Percentiles rank a stretch among this genome's conserved stretches.
phyloP scores from a whole-genome alignment of 345 rosid species.

The Abelmoschus esculentus region DNA sequence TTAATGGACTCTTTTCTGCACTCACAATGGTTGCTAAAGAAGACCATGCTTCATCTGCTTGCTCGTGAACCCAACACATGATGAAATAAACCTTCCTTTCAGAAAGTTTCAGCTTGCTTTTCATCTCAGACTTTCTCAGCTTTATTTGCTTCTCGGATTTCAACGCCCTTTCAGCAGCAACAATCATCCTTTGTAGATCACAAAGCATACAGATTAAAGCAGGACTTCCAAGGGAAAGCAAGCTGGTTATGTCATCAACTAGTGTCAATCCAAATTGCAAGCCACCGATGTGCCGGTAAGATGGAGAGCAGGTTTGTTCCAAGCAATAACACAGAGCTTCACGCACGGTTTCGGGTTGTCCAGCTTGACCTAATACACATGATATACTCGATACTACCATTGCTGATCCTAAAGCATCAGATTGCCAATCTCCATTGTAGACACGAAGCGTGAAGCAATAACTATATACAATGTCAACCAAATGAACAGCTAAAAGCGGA shows the following conservation, averaged over 20 bases:
- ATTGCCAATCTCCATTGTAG: conserved; percentile 85
- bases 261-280: conserved; percentile 55
- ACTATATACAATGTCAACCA: conserved; percentile 40
- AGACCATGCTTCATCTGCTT: conserved; percentile 54
- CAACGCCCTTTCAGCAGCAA: conserved; percentile 34
- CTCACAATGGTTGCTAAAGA: conserved; percentile 40
- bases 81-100: conserved; percentile 72
- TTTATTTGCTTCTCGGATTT: conserved; percentile 11
- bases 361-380: conserved; percentile 54
- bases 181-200: conserved; percentile 70
- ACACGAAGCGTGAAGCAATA: conserved; percentile 52
- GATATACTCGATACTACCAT: conserved; percentile 50
- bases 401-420: conserved; percentile 62
- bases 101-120: conserved; percentile 57
- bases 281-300: conserved; percentile 63
- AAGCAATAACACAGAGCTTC: conserved; percentile 63
- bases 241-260: conserved; percentile 40
- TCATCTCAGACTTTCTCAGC: conserved; percentile 38
- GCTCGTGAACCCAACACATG: conserved; percentile 91
- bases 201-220: conserved; percentile 27
- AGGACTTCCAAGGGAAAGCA: conserved; percentile 5
- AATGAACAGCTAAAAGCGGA: conserved; percentile 59
- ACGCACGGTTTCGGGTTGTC: conserved; percentile 52
- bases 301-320: conserved; percentile 75
- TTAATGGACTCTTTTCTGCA: conserved; percentile 41